Percentiles rank a stretch among this genome's conserved stretches.
Conservation (phyloP, 306 rosid species). For the Hippophae tibetana region DNA sequence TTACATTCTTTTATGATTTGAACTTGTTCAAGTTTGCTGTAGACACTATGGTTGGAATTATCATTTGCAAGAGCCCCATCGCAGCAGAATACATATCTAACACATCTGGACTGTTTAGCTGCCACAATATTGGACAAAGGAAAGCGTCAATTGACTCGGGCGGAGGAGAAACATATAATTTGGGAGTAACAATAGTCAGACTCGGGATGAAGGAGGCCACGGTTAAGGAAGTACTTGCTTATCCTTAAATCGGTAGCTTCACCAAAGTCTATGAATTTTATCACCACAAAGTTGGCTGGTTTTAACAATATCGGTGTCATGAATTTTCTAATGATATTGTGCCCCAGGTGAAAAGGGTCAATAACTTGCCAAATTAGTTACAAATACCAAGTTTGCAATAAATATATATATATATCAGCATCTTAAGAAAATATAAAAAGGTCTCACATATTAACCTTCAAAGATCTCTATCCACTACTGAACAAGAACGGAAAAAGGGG, state of each 20-base stretch:
- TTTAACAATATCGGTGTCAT: constrained; percentile 83
- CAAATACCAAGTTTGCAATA: background rate
- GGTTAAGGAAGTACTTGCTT: constrained; percentile 71
- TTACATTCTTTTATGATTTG: constrained; percentile 50
- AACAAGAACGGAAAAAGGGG: background rate
- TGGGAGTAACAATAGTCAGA: constrained; percentile 69
- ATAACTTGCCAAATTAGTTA: constrained; percentile 81
- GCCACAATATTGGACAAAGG: constrained; percentile 86
- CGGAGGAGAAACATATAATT: constrained; percentile 80
- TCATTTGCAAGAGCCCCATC: constrained; percentile 87
- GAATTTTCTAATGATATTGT: constrained; percentile 51
- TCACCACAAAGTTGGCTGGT: constrained; percentile 89
- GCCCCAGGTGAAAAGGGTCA: constrained; percentile 30
- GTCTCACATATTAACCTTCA: no score
- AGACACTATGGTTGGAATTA: constrained; percentile 69
- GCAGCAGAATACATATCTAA: constrained; percentile 94
- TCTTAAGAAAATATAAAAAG: no score
- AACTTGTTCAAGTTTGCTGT: constrained; percentile 71
- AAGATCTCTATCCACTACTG: no score
- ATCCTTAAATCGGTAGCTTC: constrained; percentile 91
- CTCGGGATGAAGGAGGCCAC: constrained; percentile 60
- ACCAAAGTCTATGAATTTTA: constrained; percentile 86
- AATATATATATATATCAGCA: no score
- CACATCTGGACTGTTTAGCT: constrained; percentile 92
- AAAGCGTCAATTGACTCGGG: constrained; percentile 84